Percentiles rank a stretch among this genome's conserved stretches.
Evolutionary conservation across 2,329 filamentous ascomycete species (phyloP).

Genomic region (Metarhizium guizhouense): DNA sequence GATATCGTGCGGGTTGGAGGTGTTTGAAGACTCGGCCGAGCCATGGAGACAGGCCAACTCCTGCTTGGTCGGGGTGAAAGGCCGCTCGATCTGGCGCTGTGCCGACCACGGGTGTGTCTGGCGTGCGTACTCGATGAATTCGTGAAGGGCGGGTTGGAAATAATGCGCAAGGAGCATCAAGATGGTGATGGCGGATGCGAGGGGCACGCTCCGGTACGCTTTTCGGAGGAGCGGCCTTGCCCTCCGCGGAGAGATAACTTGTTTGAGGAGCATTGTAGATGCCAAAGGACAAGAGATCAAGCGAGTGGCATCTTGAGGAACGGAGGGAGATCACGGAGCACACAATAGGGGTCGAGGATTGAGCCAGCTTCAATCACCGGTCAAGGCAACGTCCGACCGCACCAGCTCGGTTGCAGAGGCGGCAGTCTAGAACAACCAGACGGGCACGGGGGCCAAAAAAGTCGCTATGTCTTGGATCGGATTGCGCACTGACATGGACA

Average conservation of each 20-base stretch:
- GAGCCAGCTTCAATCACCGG: too few relatives aligned
- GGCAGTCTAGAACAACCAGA: too few relatives aligned
- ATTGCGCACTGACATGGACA: too few relatives aligned
- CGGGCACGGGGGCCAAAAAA: too few relatives aligned
- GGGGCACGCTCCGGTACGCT: neutral
- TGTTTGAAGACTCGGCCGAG: neutral
- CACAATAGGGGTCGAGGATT: too few relatives aligned
- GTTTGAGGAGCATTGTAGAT: conserved; percentile 1
- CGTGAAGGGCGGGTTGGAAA: neutral
- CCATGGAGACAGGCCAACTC: conserved; percentile 9
- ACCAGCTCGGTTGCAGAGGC: too few relatives aligned
- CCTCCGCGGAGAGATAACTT: neutral
- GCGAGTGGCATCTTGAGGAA: neutral
- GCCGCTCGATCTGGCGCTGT: conserved; percentile 8
- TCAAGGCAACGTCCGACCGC: too few relatives aligned
- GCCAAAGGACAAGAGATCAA: neutral
- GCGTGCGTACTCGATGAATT: conserved; percentile 3
- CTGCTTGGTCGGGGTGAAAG: conserved; percentile 6
- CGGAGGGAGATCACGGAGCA: too few relatives aligned
- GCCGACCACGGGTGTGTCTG: conserved; percentile 6
- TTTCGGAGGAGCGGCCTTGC: neutral
- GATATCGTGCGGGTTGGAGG: conserved; percentile 4
- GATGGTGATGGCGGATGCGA: neutral
- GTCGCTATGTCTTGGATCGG: too few relatives aligned
- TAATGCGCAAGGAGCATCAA: neutral